Base-by-base conservation (phyloP, 768 basidiomycete species). In the Panaeolus cyanescens region DNA sequence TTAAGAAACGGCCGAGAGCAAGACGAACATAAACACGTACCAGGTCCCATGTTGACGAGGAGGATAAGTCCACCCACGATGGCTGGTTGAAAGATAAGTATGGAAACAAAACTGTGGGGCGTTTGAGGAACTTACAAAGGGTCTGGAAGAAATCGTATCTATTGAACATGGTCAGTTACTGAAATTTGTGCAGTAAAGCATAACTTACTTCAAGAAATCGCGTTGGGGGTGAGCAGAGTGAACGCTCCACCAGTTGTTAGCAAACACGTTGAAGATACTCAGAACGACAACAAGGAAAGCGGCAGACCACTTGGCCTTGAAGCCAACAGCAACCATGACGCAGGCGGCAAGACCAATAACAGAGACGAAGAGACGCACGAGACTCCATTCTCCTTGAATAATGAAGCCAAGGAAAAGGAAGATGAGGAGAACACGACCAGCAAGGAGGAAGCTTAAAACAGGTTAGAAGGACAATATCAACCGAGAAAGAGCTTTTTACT, bases 81-180 rank as follows among this genome's bases (percentile, higher is more conserved):
- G 30, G 96, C 81, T 83, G 42, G 60, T 33, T 40, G 19, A 39
- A 50, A 53, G 17, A 30, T 67, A 17, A 68, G 58, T 53, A 60
- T 30, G 12, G 36, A 59, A 34, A 8, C 25, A 54, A 42, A 19
- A 25, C 5, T 33, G 40, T 32, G 30, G 31, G 59, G 34, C 55
- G 15, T 13, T 56, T 33, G 22, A 54, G 12, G 55, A 13, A 80
- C 83, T 58, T 62, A 84, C 82, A 97, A 32, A 97, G 83, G 32
- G 95, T 99, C 78, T 98, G 95, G 91, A 97, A 98, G 81, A 99
- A 99, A 78, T 99, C 97, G 71, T 98, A 97, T 83, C 93, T 93
- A 64, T 17, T 53, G 58, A 59, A 60, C 40, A 13, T 54, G 25
- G 55, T 80, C 55, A 77, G 70, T 60, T 32, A 50, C 19, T 7